Base-by-base conservation (phyloP, 1,284 basidiomycete species). In the Quambalaria eucalypti region DNA sequence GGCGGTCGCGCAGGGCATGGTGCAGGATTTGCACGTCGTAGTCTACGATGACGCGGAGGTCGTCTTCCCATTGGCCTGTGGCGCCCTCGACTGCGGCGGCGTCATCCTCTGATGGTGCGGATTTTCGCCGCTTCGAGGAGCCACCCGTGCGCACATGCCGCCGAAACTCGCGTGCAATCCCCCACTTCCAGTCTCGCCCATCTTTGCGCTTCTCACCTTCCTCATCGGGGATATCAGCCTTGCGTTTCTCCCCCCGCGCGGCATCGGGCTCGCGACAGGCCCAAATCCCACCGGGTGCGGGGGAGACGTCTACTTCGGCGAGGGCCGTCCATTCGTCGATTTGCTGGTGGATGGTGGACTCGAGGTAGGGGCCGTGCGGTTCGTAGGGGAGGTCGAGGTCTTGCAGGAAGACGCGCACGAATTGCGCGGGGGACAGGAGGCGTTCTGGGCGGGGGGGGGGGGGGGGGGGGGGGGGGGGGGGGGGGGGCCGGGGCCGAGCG, bases 21-120 rank as follows among this genome's bases (percentile, higher is more conserved):
- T 86, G 88, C 47, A 86, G 87, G 72, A 98, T 88, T 77, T 97
- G 93, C n/a, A 98, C 89, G 77, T 98, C 92, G 75, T 98, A 89
- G 16, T 71, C 69, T 10, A 74, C 64, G 46, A 69, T 69, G 36
- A 73, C 71, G 9, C 70, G 59, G 42, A 74, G 38, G 46, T 72
- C 71, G 30, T 72, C 71, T 54, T 74, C 70, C 10, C 55, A 21
- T 8, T 61, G 59, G 33, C 61, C 61, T 10, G 60, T 47, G 7
- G 52, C 38, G 1, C 29, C 55, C 12, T 33, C 23, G 46, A 65
- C 0, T 3, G 10, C 10, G 2, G 14, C 29, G 3, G 10, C 6
- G 29, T n/a, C 47, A n/a, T 30, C 47, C n/a, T 7, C 19, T 21
- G 8, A 8, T 19, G 9, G 10, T 19, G 8, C 21, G 8, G 8